phyloP scores from a whole-genome alignment of 2,329 filamentous ascomycete species.

The Ophiostoma piceae region DNA sequence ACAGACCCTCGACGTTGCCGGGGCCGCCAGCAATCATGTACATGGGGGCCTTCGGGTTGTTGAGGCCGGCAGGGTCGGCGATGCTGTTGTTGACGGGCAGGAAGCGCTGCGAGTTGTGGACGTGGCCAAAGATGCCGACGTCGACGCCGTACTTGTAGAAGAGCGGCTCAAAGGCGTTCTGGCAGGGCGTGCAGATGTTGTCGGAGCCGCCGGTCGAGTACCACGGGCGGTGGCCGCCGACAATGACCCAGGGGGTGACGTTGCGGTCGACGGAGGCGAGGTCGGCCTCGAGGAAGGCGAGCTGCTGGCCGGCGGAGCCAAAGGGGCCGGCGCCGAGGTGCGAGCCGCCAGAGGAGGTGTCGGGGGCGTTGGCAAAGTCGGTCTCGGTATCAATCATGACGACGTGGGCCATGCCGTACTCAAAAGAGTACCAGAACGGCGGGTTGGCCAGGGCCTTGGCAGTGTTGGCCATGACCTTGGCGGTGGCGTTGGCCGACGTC shows the following conservation, averaged over 20 bases:
- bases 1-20: conserved; percentile 52
- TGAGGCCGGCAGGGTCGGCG: conserved; percentile 36
- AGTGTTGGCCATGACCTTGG: conserved; percentile 42
- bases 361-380: conserved; percentile 49
- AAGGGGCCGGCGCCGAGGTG: conserved; percentile 47
- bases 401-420: conserved; percentile 53
- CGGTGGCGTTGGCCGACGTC: conserved; percentile 40
- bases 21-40: conserved; percentile 53
- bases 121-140: conserved; percentile 52
- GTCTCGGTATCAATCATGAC: conserved; percentile 54
- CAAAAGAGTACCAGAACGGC: conserved; percentile 56
- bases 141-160: conserved; percentile 55
- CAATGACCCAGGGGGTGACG: conserved; percentile 51
- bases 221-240: conserved; percentile 43
- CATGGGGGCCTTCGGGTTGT: conserved; percentile 43
- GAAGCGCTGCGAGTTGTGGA: conserved; percentile 55
- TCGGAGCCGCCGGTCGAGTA: conserved; percentile 38
- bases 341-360: conserved; percentile 33
- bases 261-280: conserved; percentile 51
- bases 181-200: conserved; percentile 42
- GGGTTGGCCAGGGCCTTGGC: conserved; percentile 44
- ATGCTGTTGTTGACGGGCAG: conserved; percentile 37
- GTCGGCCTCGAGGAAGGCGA: conserved; percentile 51
- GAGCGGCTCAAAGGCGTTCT: conserved; percentile 48
- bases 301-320: conserved; percentile 44